Evolutionary conservation across 345 rosid genomes (phyloP).

Genomic region (Ceriops tagal): DNA sequence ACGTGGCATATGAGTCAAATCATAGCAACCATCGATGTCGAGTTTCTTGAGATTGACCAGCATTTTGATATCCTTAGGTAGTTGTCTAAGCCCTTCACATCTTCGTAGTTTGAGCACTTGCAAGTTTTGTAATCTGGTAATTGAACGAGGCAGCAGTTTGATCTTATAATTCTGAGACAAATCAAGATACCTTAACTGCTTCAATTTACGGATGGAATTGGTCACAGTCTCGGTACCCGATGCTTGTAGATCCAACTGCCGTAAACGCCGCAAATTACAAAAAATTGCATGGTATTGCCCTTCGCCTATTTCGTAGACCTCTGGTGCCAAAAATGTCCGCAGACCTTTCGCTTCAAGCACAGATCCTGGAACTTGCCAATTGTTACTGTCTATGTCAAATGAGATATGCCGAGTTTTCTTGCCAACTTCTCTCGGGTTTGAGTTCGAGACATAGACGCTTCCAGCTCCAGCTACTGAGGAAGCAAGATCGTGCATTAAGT

Average conservation of each 20-base stretch:
- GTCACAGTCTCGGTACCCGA: slow-evolving; percentile 12
- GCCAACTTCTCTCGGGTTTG: fast-evolving
- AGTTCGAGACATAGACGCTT: no score
- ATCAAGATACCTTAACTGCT: slow-evolving; percentile 23
- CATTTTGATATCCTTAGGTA: not conserved
- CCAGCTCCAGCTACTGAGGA: not conserved
- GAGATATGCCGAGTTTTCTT: slow-evolving; percentile 4
- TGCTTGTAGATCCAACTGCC: slow-evolving; percentile 1
- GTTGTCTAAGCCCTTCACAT: no score
- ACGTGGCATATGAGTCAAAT: slow-evolving; percentile 20
- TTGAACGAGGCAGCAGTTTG: slow-evolving; percentile 14
- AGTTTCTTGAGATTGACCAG: slow-evolving; percentile 13
- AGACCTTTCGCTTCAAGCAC: not conserved
- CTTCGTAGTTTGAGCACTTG: no score
- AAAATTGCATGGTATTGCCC: not conserved
- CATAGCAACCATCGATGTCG: not conserved
- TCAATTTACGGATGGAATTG: slow-evolving; percentile 11
- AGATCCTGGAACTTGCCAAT: not conserved
- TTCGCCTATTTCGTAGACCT: not conserved
- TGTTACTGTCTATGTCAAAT: not conserved
- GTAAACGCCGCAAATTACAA: slow-evolving; percentile 1
- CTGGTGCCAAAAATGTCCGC: slow-evolving; percentile 11
- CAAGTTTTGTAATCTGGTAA: not conserved
- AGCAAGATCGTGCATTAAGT: slow-evolving; percentile 21
- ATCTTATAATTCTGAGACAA: fast-evolving